Base-by-base conservation (phyloP, 2,329 filamentous ascomycete genomes). In the Hypoxylon sp. region DNA sequence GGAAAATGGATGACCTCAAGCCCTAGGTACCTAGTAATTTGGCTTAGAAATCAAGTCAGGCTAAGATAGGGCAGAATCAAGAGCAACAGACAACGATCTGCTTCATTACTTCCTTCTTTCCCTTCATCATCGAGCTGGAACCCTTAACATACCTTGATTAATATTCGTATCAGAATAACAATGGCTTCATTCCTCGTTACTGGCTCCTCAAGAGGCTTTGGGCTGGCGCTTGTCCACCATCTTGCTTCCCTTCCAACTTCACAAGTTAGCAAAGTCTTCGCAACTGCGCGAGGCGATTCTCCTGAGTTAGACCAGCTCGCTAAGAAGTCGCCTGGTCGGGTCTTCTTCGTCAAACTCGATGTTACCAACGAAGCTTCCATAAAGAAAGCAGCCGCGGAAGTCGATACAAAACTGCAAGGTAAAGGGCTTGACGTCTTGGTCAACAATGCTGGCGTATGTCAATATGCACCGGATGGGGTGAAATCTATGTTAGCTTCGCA, bases 351-450 rank as follows among this genome's bases (percentile, higher is more conserved):
- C n/a, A 74, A 73, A 2, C 68, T 84, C 10, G 81, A 84, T 31
- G 77, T 82, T 9, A 80, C 79, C 3, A 69, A 80, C 52, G 61
- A 74, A 19, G 51, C 59, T 0, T 80, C 78, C 42, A 75, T 84
- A 5, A 70, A 79, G 44, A 63, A 76, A 13, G 83, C 81, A 0
- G 80, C 71, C 0, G 59, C 60, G 0, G 63, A 73, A 13, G 78
- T 83, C 3, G 78, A 82, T 29, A 48, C 58, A 3, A 71, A 72
- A 2, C 70, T 84, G 1, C 69, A 72, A 14, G 82, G 77, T 3
- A 78, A 78, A 10, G 83, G 82, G 0, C 75, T 86, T 0, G 84
- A 86, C 68, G 80, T 84, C 6, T 64, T 86, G 29, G 77, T 84
- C 62, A 84, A 84, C 72, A 84, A 84, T 44, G 69, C 69, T 3